Evolutionary conservation across 2,329 filamentous ascomycete species (phyloP).

Genomic region (Colletotrichum cereale): DNA sequence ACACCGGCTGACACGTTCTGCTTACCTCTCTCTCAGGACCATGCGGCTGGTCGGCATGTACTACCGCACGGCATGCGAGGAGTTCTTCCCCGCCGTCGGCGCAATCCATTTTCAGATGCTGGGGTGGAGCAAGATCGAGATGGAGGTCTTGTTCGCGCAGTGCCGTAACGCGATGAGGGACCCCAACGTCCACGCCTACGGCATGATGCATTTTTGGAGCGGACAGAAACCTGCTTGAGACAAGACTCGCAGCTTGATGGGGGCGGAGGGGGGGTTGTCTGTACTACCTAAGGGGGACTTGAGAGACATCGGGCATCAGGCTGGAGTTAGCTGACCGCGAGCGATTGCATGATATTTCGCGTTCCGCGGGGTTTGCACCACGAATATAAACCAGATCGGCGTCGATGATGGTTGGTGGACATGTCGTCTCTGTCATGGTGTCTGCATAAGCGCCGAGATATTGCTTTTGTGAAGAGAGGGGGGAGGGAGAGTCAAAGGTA

Average conservation of each 20-base stretch:
- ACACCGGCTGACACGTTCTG: neutral
- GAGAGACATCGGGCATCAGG: neutral
- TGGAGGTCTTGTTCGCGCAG: constrained; percentile 46
- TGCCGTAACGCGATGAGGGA: constrained; percentile 47
- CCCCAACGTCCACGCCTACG: constrained; percentile 47
- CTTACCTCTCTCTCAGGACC: constrained; percentile 42
- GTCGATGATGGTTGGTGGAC: neutral
- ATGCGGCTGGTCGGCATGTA: constrained; percentile 57
- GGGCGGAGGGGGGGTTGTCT: no score
- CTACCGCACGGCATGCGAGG: constrained; percentile 55
- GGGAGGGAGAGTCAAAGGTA: neutral
- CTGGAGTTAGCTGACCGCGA: neutral
- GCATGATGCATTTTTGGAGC: constrained; percentile 59
- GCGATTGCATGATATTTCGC: neutral
- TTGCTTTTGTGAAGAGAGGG: neutral
- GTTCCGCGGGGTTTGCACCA: neutral
- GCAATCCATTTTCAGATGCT: constrained; percentile 54
- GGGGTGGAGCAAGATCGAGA: constrained; percentile 50
- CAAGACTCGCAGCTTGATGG: no score
- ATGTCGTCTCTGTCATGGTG: neutral
- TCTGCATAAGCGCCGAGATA: neutral
- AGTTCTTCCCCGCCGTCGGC: constrained; percentile 57
- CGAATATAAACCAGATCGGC: no score
- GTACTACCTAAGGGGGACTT: neutral
- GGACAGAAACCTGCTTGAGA: constrained; percentile 52